Percentiles rank a stretch among this genome's conserved stretches.
phyloP scores from a whole-genome alignment of 2,329 filamentous ascomycete species.

The Exserohilum turcica region DNA sequence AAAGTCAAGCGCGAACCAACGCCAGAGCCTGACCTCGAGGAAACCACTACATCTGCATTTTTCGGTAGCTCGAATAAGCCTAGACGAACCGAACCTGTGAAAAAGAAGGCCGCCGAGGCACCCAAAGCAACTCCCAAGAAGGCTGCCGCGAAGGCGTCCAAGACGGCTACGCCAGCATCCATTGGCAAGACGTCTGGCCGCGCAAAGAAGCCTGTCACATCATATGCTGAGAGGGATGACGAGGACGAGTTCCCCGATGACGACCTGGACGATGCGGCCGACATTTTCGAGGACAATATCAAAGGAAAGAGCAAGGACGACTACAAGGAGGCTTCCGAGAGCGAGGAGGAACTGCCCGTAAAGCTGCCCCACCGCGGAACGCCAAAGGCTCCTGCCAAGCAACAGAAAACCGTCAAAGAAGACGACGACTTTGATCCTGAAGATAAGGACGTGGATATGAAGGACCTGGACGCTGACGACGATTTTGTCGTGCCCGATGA shows the following conservation, averaged over 20 bases:
- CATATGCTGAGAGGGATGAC: constrained; percentile 64
- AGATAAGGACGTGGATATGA: constrained; percentile 59
- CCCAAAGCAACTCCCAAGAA: constrained; percentile 46
- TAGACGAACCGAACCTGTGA: constrained; percentile 54
- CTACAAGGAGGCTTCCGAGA: constrained; percentile 64
- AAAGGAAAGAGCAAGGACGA: constrained; percentile 68
- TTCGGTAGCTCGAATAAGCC: constrained; percentile 65
- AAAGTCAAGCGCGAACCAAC: constrained; percentile 59
- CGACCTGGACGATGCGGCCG: constrained; percentile 67
- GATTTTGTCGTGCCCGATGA: constrained; percentile 54
- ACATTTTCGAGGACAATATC: constrained; percentile 79
- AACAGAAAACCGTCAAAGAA: constrained; percentile 51
- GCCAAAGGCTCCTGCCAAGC: constrained; percentile 46
- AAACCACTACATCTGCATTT: constrained; percentile 66
- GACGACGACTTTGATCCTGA: constrained; percentile 50
- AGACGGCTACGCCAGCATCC: constrained; percentile 42
- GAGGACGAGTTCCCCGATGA: constrained; percentile 57
- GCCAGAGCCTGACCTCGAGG: constrained; percentile 58
- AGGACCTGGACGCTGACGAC: constrained; percentile 54
- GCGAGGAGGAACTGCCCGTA: constrained; percentile 37
- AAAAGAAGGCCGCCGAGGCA: constrained; percentile 39
- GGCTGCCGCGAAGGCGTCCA: constrained; percentile 41
- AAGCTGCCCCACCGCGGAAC: constrained; percentile 46
- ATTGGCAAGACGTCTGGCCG: constrained; percentile 47
- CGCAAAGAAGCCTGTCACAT: constrained; percentile 51